Evolutionary conservation across 139 green algal genomes (phyloP).

Genomic region (Choricystis sp.): DNA sequence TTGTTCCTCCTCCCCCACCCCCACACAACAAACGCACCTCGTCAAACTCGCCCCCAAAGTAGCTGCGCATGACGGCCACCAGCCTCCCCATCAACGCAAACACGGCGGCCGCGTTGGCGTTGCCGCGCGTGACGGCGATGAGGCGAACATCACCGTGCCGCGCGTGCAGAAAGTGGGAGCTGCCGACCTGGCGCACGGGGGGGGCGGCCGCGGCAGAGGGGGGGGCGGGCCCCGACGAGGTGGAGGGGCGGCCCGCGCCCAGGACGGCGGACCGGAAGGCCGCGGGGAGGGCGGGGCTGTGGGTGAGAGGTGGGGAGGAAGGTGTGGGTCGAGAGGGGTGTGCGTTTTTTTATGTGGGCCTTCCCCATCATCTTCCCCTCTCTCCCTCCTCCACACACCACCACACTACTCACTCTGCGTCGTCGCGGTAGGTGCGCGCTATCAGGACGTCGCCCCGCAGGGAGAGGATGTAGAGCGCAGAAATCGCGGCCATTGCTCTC

Average conservation of each 20-base stretch:
- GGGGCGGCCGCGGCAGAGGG: too few relatives aligned
- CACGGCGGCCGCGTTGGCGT: constrained; percentile 79
- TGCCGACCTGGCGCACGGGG: constrained; percentile 61
- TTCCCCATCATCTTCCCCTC: background rate
- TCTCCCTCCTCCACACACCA: background rate
- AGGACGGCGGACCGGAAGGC: constrained; percentile 81
- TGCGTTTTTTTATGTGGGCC: too few relatives aligned
- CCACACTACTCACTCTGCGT: constrained; percentile 61
- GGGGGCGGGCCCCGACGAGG: background rate
- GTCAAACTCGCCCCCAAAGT: constrained; percentile 76
- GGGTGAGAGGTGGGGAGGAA: background rate
- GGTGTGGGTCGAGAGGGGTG: background rate
- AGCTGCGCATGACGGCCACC: constrained; percentile 62
- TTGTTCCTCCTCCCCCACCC: too few relatives aligned
- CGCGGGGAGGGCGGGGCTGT: constrained; percentile 62
- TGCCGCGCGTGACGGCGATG: constrained; percentile 69
- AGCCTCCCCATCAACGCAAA: constrained; percentile 83
- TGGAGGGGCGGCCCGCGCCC: too few relatives aligned
- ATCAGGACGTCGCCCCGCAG: constrained; percentile 84
- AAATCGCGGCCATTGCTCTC: constrained; percentile 1
- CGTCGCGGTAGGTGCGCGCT: constrained; percentile 75
- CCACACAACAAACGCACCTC: too few relatives aligned
- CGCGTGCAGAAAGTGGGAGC: constrained; percentile 72
- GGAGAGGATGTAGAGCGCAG: constrained; percentile 86
- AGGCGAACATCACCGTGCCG: constrained; percentile 81